Conservation (phyloP, 495 filamentous ascomycete species). For the Aspergillus sclerotiicarbonarius region DNA sequence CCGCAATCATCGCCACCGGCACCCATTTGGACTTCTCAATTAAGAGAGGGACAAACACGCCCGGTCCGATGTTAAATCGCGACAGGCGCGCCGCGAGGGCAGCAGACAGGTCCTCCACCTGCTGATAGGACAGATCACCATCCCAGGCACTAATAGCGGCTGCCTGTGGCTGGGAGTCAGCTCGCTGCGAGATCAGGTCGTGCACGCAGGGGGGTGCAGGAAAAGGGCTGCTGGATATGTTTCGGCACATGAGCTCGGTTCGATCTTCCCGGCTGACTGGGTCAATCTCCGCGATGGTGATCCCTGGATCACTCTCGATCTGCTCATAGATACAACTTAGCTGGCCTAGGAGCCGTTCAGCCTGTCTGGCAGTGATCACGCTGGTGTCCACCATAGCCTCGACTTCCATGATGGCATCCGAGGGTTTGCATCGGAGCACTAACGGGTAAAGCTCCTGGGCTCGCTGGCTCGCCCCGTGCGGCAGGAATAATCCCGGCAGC, state of each 20-base stretch:
- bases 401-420: constrained; percentile 11
- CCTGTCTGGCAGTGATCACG: neutral
- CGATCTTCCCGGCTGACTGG: constrained; percentile 4
- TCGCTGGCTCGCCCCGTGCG: constrained; percentile 11
- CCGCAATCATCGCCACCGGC: constrained; percentile 34
- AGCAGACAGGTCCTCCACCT: neutral
- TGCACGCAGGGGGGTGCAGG: neutral
- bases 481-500: constrained; percentile 6
- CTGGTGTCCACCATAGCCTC: constrained; percentile 3
- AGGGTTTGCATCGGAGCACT: constrained; percentile 41
- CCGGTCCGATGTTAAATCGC: constrained; percentile 25
- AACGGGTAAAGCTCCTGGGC: constrained; percentile 20
- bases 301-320: neutral
- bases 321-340: neutral
- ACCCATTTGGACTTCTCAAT: constrained; percentile 46
- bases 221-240: neutral
- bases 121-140: neutral
- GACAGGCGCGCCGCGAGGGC: neutral
- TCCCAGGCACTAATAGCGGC: neutral
- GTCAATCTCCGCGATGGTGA: neutral
- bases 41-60: constrained; percentile 38
- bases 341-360: neutral
- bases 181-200: neutral
- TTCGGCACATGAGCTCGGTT: neutral
- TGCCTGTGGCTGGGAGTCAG: neutral